These are phyloP conservation scores for Penicillium sp. DNA, from an alignment of 2,329 filamentous ascomycete genomes.

Conservation along the genomic window DNA sequence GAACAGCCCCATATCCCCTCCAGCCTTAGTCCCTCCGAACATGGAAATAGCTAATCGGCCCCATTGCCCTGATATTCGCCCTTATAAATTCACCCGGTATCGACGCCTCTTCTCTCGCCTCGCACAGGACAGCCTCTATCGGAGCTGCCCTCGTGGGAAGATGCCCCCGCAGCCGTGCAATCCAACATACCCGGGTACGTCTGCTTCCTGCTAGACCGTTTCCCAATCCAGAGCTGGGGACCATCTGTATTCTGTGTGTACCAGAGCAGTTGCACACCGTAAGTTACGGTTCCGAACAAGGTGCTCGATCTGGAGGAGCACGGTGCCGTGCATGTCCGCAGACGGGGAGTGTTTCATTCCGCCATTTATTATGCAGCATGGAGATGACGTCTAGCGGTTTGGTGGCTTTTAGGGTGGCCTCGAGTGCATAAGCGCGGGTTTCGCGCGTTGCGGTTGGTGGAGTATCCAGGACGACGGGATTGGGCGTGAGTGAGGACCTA, in stretches of 20 bases:
- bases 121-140: neutral
- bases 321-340: neutral
- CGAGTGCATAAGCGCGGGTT: neutral
- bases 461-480: neutral
- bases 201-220: neutral
- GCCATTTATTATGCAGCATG: neutral
- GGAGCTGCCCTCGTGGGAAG: neutral
- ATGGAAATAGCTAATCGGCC: neutral
- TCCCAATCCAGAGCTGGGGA: neutral
- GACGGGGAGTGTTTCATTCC: neutral
- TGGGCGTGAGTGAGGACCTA: neutral
- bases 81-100: neutral
- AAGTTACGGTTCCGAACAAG: neutral
- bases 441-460: neutral
- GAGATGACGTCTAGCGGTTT: neutral
- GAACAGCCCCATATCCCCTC: constrained; percentile 77
- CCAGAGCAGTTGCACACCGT: neutral
- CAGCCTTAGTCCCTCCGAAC: constrained; percentile 48
- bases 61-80: neutral
- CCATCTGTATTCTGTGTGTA: neutral
- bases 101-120: neutral
- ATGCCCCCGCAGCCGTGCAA: neutral
- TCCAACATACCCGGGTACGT: neutral
- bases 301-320: neutral
- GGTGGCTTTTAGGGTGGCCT: neutral